Evolutionary conservation across 1,284 basidiomycete species (phyloP), one percentile per base, ranked within the genome.

Genomic region (Puccinia hordei): DNA sequence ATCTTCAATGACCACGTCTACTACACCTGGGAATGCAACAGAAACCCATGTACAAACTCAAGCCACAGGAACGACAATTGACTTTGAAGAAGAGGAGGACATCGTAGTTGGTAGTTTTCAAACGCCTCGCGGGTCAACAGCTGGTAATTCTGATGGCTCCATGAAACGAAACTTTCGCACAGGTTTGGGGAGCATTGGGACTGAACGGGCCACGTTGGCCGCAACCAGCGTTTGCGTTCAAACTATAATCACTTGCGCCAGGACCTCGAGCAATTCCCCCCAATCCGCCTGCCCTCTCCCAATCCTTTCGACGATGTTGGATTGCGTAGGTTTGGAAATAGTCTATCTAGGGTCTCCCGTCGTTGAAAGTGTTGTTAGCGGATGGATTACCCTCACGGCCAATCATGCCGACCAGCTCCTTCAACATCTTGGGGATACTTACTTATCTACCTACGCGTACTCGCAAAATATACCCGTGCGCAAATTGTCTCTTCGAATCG

Each of bases 41-140:
- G 78, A 80, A 46, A 46, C 46, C 30, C 55, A 73, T 51, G 59
- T 69, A 12, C 57, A 71, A n/a, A 80, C 69, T 55, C 69, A 73
- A 73, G 53, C 44, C 68, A 49, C 22, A 12, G 68, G 59, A 41
- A 80, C 51, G 1, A 71, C 49, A 44, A 71, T 80, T 17, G 35
- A 72, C 55, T 80, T 80, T 73, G 53, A 79, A 33, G 68, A 79
- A 55, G 65, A 78, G n/a, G 78, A 80, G 51, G 76, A 78, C 41
- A 13, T 55, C 24, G 17, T 30, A 38, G 53, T n/a, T 30, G 41
- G 44, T 12, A 33, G 8, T 24, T n/a, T 30, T 27, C 55, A 61
- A 27, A 9, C 51, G 27, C 69, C n/a, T n/a, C 59, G 53, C 22
- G 49, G 46, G 19, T 68, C 74, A 33, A 30, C 59, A 69, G 15